phyloP scores from a whole-genome alignment of 306 rosid species.

The Nissolia schottii region DNA sequence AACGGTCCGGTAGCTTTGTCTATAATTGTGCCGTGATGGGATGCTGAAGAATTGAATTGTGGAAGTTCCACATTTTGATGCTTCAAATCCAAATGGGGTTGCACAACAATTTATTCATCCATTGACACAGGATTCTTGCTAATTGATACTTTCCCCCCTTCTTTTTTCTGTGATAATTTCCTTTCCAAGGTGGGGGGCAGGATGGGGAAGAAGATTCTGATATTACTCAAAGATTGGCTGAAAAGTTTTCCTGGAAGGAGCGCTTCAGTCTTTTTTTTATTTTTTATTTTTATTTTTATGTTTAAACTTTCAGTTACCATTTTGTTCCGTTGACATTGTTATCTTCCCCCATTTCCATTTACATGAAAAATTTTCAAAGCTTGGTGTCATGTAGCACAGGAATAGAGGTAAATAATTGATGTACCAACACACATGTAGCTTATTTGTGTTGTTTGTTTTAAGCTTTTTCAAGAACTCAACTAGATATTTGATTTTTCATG shows the following conservation, averaged over 20 bases:
- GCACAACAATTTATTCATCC: constrained; percentile 49
- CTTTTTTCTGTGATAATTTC: constrained; percentile 27
- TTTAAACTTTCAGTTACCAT: constrained; percentile 33
- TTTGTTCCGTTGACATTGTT: constrained; percentile 44
- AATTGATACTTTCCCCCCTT: constrained; percentile 56
- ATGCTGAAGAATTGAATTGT: constrained; percentile 46
- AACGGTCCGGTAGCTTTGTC: constrained; percentile 64
- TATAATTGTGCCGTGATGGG: constrained; percentile 98
- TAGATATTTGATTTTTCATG: constrained; percentile 40
- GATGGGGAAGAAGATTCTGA: constrained; percentile 43
- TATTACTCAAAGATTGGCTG: constrained; percentile 52
- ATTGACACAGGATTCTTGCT: constrained; percentile 48
- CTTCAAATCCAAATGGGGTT: constrained; percentile 25
- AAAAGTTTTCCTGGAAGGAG: constrained; percentile 41
- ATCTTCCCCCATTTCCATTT: constrained; percentile 51
- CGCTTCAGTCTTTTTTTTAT: constrained; percentile 41
- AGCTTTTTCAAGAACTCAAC: constrained; percentile 38
- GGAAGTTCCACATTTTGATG: constrained; percentile 26
- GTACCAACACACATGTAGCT: constrained; percentile 52
- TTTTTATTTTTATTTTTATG: constrained; percentile 20
- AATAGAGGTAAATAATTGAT: constrained; percentile 65
- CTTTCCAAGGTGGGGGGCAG: constrained; percentile 32
- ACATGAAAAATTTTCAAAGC: constrained; percentile 47
- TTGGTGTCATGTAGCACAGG: constrained; percentile 58
- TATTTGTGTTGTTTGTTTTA: constrained; percentile 33